Evolutionary conservation across 2,329 filamentous ascomycete species (phyloP).

Genomic region (Parastagonospora nodorum): DNA sequence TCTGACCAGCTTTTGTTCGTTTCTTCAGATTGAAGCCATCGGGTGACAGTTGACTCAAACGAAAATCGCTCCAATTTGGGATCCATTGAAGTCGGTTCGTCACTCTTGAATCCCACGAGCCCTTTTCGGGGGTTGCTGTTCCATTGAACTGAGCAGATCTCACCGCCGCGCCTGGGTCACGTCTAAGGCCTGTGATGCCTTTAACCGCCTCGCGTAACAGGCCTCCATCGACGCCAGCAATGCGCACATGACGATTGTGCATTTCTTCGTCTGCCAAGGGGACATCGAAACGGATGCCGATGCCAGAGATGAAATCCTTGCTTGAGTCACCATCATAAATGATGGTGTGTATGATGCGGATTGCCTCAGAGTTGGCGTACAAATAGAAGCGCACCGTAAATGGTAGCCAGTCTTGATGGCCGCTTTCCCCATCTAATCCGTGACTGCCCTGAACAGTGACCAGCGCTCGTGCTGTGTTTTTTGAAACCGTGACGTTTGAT

Average conservation of each 20-base stretch:
- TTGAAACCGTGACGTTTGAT: conserved; percentile 56
- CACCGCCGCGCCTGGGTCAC: conserved; percentile 58
- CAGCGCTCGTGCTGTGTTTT: conserved; percentile 52
- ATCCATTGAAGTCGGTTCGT: conserved; percentile 60
- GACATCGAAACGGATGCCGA: conserved; percentile 62
- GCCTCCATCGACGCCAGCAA: conserved; percentile 61
- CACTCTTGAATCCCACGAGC: conserved; percentile 55
- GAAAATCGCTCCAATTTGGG: conserved; percentile 64
- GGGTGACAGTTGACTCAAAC: conserved; percentile 61
- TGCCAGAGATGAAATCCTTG: conserved; percentile 58
- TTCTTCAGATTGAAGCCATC: conserved; percentile 67
- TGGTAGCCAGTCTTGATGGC: conserved; percentile 57
- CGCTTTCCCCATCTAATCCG: conserved; percentile 22
- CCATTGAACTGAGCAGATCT: conserved; percentile 59
- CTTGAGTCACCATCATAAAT: conserved; percentile 58
- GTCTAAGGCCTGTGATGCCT: conserved; percentile 63
- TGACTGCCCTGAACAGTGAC: conserved; percentile 54
- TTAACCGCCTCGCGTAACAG: conserved; percentile 63
- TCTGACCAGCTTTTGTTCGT: conserved; percentile 61
- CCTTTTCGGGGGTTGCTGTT: conserved; percentile 48
- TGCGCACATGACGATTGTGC: conserved; percentile 64
- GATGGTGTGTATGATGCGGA: conserved; percentile 62
- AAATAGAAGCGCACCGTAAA: conserved; percentile 64
- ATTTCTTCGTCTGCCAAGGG: conserved; percentile 58
- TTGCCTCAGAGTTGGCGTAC: conserved; percentile 61